Evolutionary conservation across 805 yeast species (phyloP), one percentile per base, ranked within the genome.

Genomic region (Yarrowia sp.): DNA sequence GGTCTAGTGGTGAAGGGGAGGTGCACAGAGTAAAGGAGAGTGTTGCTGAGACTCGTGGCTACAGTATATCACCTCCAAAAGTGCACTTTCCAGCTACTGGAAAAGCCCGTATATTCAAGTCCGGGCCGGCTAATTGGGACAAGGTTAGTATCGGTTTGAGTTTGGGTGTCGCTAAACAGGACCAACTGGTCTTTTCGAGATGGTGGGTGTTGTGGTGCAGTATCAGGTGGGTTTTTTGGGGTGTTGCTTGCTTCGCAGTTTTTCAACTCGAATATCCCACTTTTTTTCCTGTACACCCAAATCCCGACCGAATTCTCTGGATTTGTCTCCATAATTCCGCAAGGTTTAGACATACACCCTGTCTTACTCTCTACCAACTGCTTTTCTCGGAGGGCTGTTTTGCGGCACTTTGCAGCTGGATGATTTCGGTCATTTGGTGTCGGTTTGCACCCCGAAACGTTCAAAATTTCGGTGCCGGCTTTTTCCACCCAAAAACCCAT

Each of bases 111-210:
- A 33, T 48, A 32, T 33, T 39, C 38, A 48, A 48, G 55, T 48
- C 55, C 55, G 55, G 55, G 55, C 41, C 55, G 41, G 41, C 41
- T 35, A 48, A 48, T 48, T 48, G 55, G 55, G 13, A 48, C 41
- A 7, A 14, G 32, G 41, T 22, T 35, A 17, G 14, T 17, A 7
- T 7, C 6, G 17, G 6, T 33, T 48, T 17, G 8, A 8, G 13
- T 48, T 35, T 35, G 38, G 3, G 38, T 5, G 38, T 35, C 38
- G 38, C 38, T 35, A 35, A 35, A 35, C 38, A 35, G 38, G 10
- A 35, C 28, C n/a, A n/a, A n/a, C n/a, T n/a, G n/a, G n/a, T n/a
- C 3, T 35, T 35, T 35, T 35, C 38, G 38, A 35, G 38, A 9
- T 35, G 8, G 3, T 35, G 10, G 10, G 8, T 35, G 28, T 22